Conservation (phyloP, 2,329 filamentous ascomycete genomes). For the Aureobasidium uvarum region DNA sequence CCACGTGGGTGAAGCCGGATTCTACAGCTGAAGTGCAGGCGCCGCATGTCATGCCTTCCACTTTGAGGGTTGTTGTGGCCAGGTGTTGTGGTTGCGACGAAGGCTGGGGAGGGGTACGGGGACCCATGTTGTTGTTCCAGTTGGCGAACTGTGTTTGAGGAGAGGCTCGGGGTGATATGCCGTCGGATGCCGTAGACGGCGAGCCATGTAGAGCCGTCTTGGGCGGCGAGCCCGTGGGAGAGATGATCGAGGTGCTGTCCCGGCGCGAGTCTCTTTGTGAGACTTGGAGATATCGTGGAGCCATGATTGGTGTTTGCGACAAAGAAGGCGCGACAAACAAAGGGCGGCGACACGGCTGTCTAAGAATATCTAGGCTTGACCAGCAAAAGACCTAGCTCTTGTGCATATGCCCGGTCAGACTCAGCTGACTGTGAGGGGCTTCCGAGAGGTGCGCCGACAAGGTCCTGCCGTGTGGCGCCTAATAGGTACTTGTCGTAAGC, state of each 20-base stretch:
- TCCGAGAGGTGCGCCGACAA: background rate
- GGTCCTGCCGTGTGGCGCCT: constrained; percentile 22
- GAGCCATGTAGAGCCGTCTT: constrained; percentile 9
- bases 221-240: constrained; percentile 4
- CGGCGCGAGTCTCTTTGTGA: constrained; percentile 21
- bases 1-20: constrained; percentile 75
- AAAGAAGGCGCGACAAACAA: constrained; percentile 15
- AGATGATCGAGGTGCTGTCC: constrained; percentile 18
- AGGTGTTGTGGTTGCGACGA: constrained; percentile 48
- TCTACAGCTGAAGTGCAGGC: constrained; percentile 93
- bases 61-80: constrained; percentile 87
- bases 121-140: constrained; percentile 20
- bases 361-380: constrained; percentile 1
- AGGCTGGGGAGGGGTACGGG: constrained; percentile 15
- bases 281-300: constrained; percentile 8
- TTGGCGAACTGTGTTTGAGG: constrained; percentile 23
- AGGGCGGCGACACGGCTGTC: background rate
- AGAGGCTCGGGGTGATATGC: constrained; percentile 6
- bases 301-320: constrained; percentile 12
- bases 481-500: background rate
- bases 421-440: constrained; percentile 15
- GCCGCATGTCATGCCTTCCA: constrained; percentile 85
- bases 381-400: background rate
- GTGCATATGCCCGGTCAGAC: background rate
- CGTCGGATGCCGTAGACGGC: constrained; percentile 11